Percentiles rank a stretch among this genome's conserved stretches.
phyloP scores from a whole-genome alignment of 768 basidiomycete genomes.

The Collybiopsis confluens region DNA sequence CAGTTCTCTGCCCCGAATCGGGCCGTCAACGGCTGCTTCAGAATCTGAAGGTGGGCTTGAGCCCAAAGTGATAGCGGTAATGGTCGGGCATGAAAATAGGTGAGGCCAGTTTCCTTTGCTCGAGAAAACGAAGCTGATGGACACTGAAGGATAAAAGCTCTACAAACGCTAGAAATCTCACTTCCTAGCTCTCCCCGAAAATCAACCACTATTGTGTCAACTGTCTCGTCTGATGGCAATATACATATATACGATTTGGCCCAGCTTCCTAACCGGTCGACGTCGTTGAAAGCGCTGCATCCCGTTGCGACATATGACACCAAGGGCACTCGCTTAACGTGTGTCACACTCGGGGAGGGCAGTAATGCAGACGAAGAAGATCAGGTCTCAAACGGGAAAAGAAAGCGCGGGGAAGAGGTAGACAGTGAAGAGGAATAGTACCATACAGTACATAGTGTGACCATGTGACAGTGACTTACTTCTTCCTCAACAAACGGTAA shows the following conservation, averaged over 20 bases:
- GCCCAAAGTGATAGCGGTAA: constrained; percentile 62
- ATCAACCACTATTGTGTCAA: constrained; percentile 63
- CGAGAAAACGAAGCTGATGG: not conserved
- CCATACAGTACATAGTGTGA: too few relatives aligned
- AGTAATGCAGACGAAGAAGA: constrained; percentile 18
- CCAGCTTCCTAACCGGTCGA: constrained; percentile 30
- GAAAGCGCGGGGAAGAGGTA: constrained; percentile 22
- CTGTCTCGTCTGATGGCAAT: constrained; percentile 88
- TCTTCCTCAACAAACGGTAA: constrained; percentile 17
- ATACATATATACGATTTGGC: constrained; percentile 74
- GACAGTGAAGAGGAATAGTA: constrained; percentile 17
- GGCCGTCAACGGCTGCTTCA: constrained; percentile 15
- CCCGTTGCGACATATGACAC: constrained; percentile 75
- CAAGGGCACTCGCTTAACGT: constrained; percentile 82
- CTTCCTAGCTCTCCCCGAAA: constrained; percentile 35
- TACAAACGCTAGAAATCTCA: constrained; percentile 62
- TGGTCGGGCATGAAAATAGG: constrained; percentile 87
- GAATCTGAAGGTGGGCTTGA: constrained; percentile 4
- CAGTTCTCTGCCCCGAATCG: constrained; percentile 43
- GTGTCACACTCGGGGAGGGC: constrained; percentile 57
- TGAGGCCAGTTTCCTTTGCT: constrained; percentile 34
- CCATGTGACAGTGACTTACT: not conserved
- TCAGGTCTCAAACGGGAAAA: constrained; percentile 22
- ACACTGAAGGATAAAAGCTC: constrained; percentile 66
- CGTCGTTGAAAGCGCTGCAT: constrained; percentile 32